These are phyloP conservation scores for Pugionium cornutum DNA, from an alignment of 345 rosid species.

Conservation along the genomic window DNA sequence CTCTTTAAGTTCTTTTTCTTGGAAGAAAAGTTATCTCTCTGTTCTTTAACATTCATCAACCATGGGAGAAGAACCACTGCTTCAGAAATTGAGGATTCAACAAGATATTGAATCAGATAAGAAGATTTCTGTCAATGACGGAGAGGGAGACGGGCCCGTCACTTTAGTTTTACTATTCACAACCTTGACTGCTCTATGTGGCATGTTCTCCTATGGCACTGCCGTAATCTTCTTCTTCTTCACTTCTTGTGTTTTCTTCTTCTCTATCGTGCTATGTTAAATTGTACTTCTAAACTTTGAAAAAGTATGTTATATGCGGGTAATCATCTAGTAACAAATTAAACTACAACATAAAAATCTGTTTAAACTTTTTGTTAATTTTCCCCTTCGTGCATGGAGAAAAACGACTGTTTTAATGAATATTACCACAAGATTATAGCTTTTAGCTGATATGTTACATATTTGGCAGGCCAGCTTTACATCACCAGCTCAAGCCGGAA, in stretches of 20 bases:
- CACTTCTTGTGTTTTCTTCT: neutral
- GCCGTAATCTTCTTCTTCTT: constrained; percentile 34
- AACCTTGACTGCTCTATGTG: constrained; percentile 39
- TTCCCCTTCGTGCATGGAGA: too few species aligned
- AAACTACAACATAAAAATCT: too few species aligned
- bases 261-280: too few species aligned
- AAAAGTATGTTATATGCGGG: too few species aligned
- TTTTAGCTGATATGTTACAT: neutral
- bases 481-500: constrained; percentile 83
- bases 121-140: neutral
- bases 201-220: constrained; percentile 42
- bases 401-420: too few species aligned
- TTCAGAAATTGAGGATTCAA: constrained; percentile 28
- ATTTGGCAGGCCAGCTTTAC: constrained; percentile 68
- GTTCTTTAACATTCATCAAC: neutral
- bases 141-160: constrained; percentile 29
- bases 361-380: too few species aligned
- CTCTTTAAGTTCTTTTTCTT: too few species aligned
- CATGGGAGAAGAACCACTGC: constrained; percentile 39
- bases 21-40: too few species aligned
- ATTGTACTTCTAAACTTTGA: too few species aligned
- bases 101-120: constrained; percentile 30
- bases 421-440: too few species aligned
- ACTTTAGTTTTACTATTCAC: constrained; percentile 35
- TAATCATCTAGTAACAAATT: too few species aligned